Percentiles rank a stretch among this genome's conserved stretches.
These are phyloP conservation scores for Oxytropis ochrocephala DNA, from an alignment of 306 rosid genomes.

Conservation along the genomic window DNA sequence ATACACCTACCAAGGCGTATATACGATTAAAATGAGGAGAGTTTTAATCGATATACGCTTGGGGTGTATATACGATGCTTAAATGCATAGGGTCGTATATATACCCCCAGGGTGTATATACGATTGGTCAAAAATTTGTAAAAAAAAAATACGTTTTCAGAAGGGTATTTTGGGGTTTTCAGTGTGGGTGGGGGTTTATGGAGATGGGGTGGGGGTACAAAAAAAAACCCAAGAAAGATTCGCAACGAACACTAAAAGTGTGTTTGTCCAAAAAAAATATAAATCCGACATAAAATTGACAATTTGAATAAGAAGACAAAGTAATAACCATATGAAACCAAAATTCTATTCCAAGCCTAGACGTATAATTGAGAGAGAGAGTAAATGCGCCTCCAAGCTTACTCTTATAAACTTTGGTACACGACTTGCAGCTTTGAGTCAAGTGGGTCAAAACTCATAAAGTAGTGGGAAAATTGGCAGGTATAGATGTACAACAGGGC, in stretches of 20 bases:
- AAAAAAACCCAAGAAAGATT: no score
- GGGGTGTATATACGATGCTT: no score
- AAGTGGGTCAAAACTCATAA: slow-evolving; percentile 18
- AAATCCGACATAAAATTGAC: not conserved
- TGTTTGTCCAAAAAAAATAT: not conserved
- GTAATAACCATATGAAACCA: not conserved
- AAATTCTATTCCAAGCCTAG: slow-evolving; percentile 4
- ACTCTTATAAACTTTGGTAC: not conserved
- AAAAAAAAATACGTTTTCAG: no score
- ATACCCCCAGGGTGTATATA: no score
- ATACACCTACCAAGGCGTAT: no score
- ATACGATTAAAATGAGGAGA: no score
- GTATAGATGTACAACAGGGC: not conserved
- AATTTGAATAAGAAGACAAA: not conserved
- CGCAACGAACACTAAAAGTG: not conserved
- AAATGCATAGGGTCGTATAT: no score
- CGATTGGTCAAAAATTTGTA: not conserved
- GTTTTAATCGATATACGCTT: no score
- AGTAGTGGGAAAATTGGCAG: slow-evolving; percentile 1
- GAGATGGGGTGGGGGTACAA: no score
- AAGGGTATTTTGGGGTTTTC: no score
- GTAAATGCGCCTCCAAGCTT: not conserved
- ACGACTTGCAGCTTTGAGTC: slow-evolving; percentile 1
- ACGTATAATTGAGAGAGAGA: not conserved
- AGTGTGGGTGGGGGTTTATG: no score